Percentiles rank a stretch among this genome's conserved stretches.
Conservation (phyloP, 1,284 basidiomycete genomes). For the Cerrena zonata region DNA sequence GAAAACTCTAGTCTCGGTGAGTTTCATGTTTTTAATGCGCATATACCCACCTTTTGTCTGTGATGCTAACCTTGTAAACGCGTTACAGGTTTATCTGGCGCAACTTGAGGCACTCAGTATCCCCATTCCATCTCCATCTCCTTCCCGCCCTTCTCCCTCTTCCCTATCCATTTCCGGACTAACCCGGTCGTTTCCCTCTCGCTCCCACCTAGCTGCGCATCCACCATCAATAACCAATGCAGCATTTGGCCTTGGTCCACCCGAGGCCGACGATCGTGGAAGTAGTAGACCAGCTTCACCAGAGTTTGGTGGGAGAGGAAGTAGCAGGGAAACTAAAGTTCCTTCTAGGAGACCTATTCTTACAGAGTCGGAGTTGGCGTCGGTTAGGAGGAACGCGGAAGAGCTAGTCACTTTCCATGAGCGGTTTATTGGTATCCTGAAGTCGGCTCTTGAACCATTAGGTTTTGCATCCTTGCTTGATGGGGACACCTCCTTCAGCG, state of each 20-base stretch:
- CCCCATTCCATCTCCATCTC: slow-evolving; percentile 13
- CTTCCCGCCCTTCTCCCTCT: slow-evolving; percentile 19
- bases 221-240: slow-evolving; percentile 13
- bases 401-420: slow-evolving; percentile 74
- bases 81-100: slow-evolving; percentile 29
- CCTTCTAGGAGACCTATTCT: slow-evolving; percentile 31
- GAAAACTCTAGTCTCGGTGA: slow-evolving; percentile 66
- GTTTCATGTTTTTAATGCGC: slow-evolving; percentile 17
- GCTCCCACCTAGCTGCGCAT: slow-evolving; percentile 5
- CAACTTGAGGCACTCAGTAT: slow-evolving; percentile 25
- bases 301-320: neutral
- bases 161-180: slow-evolving; percentile 22
- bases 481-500: slow-evolving; percentile 2
- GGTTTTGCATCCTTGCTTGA: slow-evolving; percentile 29
- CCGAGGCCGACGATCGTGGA: slow-evolving; percentile 10
- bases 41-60: slow-evolving; percentile 1
- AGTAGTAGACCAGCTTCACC: slow-evolving; percentile 1
- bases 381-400: slow-evolving; percentile 66
- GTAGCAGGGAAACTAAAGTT: slow-evolving; percentile 8
- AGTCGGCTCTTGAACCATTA: slow-evolving; percentile 47
- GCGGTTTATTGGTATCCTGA: slow-evolving; percentile 57
- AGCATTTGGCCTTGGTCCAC: slow-evolving; percentile 7
- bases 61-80: neutral
- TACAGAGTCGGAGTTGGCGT: slow-evolving; percentile 47
- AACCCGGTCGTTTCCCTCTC: slow-evolving; percentile 11